Base-by-base conservation (phyloP, 441 rosid species). In the Gossypium lobatum region DNA sequence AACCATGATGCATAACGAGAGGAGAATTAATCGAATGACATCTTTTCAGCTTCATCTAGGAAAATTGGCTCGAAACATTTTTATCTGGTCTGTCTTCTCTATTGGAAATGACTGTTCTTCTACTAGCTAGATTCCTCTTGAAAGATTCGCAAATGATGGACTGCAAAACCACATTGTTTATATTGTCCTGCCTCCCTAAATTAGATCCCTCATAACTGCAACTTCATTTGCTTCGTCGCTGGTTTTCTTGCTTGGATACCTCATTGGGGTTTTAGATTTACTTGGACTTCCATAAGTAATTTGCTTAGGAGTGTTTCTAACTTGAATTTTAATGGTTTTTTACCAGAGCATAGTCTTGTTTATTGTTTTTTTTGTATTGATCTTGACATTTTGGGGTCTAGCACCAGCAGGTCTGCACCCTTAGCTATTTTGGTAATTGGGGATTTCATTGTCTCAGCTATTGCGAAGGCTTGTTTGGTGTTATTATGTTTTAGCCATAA, bases 1-100 rank as follows among this genome's bases (percentile, higher is more conserved):
- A 64, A 64, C 54, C 70, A 42, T 64, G 70, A 42, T 42, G 69
- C 54, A 42, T 42, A 42, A 46, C 31, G 4, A 62, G 66, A 39
- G 53, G 53, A 21, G 10, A 64, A 64, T 64, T 39, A 11, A 18
- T 10, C 28, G 6, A 64, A 20, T 39, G 69, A 2, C 53, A 64
- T 39, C 28, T 64, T 18, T 64, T 39, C 28, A 39, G 69, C 53
- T 64, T 64, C 69, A 64, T 64, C 52, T 31, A 9, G 53, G 52
- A 64, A 64, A 39, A 64, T 64, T 37, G 17, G 53, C 53, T 18
- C 6, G 69, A 64, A 64, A 18, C 53, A 37, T 64, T 39, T 18
- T 37, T 5, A 39, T 64, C 26, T 10, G 26, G 25, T 17, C 6
- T 63, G 48, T 39, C 69, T 64, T 18, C 26, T 10, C 28, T 18